Evolutionary conservation across 768 basidiomycete species (phyloP).

Genomic region (Ephemerocybe angulata): DNA sequence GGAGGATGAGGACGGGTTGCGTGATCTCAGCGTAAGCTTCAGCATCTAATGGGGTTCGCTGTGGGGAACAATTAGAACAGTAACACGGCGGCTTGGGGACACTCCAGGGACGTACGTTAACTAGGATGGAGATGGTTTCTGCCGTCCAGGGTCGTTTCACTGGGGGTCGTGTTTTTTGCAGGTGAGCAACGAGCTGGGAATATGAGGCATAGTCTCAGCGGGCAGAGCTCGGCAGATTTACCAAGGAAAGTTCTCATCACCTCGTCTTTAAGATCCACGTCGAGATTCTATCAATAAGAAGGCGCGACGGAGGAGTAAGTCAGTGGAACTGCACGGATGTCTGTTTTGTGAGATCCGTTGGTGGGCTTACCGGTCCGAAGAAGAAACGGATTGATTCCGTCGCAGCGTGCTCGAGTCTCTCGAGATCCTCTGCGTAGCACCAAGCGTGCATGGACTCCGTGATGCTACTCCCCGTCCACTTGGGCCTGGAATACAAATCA

Average conservation of each 20-base stretch:
- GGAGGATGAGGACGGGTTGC: slow-evolving; percentile 66
- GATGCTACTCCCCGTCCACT: slow-evolving; percentile 56
- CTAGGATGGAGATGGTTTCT: slow-evolving; percentile 51
- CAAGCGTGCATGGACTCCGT: slow-evolving; percentile 61
- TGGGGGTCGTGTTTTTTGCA: slow-evolving; percentile 57
- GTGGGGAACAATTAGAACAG: neutral
- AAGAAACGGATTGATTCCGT: slow-evolving; percentile 56
- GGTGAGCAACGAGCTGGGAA: slow-evolving; percentile 59
- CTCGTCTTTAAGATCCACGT: slow-evolving; percentile 59
- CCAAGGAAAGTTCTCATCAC: slow-evolving; percentile 36
- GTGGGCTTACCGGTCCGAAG: slow-evolving; percentile 48
- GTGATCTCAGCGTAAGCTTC: slow-evolving; percentile 50
- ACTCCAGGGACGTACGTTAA: slow-evolving; percentile 48
- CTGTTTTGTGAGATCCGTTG: too few relatives aligned
- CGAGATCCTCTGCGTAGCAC: slow-evolving; percentile 63
- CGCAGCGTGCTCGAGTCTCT: slow-evolving; percentile 62
- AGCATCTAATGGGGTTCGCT: slow-evolving; percentile 55
- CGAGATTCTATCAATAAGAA: slow-evolving; percentile 37
- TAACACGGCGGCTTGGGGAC: neutral
- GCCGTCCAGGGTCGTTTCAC: slow-evolving; percentile 46
- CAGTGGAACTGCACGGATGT: neutral
- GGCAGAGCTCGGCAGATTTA: neutral
- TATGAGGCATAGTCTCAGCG: slow-evolving; percentile 3
- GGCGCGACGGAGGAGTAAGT: neutral
- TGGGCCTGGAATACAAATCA: too few relatives aligned